phyloP scores from a whole-genome alignment of 768 basidiomycete genomes.

The Boletellus emodensis region DNA sequence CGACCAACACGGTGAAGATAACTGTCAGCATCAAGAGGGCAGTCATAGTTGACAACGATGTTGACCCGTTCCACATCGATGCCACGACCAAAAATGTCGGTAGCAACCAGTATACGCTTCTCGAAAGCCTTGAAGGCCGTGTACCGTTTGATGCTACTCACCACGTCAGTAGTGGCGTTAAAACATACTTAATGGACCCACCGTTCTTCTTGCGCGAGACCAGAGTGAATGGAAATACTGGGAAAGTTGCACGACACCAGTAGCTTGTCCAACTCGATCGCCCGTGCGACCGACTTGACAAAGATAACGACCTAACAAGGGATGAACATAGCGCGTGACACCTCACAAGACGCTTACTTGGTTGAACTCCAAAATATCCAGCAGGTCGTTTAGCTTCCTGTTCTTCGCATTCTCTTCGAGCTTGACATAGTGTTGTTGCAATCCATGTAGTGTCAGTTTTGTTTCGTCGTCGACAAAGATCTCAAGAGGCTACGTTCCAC shows the following conservation, averaged over 20 bases:
- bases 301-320: slow-evolving; percentile 89
- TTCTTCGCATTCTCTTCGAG: slow-evolving; percentile 95
- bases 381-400: slow-evolving; percentile 91
- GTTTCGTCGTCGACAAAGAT: slow-evolving; percentile 99
- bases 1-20: slow-evolving; percentile 99
- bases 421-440: slow-evolving; percentile 98
- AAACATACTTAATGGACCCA: slow-evolving; percentile 36
- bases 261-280: slow-evolving; percentile 93
- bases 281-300: slow-evolving; percentile 96
- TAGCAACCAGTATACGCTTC: slow-evolving; percentile 97
- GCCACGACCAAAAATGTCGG: slow-evolving; percentile 98
- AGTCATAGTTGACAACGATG: slow-evolving; percentile 99
- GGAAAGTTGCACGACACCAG: slow-evolving; percentile 98
- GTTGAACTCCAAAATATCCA: slow-evolving; percentile 97
- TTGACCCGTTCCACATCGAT: slow-evolving; percentile 99
- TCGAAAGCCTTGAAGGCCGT: slow-evolving; percentile 99
- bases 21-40: slow-evolving; percentile 94
- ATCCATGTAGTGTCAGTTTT: slow-evolving; percentile 93
- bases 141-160: slow-evolving; percentile 81
- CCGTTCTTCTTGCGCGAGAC: slow-evolving; percentile 94
- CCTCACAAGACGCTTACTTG: slow-evolving; percentile 51
- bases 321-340: not conserved
- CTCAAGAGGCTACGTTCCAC: slow-evolving; percentile 77
- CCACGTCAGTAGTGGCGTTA: slow-evolving; percentile 3
- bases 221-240: slow-evolving; percentile 95